Evolutionary conservation across 2,329 filamentous ascomycete species (phyloP).

Genomic region (Salinomyces thailandicus): DNA sequence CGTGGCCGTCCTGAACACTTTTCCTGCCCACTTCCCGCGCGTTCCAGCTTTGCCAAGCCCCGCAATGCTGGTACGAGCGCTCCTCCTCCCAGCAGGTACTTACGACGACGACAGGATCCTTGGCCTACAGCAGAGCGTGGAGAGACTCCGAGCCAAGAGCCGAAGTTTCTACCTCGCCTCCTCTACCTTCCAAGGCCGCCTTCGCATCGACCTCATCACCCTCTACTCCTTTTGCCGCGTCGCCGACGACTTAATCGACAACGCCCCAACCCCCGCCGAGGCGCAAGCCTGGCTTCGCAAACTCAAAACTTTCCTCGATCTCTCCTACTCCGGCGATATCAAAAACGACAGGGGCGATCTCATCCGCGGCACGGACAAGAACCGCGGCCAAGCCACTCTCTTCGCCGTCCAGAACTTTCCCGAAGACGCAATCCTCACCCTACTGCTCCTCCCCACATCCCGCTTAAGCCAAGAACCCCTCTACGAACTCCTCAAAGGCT

Average conservation of each 20-base stretch:
- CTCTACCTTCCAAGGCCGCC: conserved; percentile 54
- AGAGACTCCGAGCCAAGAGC: conserved; percentile 52
- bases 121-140: conserved; percentile 50
- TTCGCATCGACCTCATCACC: conserved; percentile 57
- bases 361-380: conserved; percentile 20
- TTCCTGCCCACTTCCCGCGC: conserved; percentile 46
- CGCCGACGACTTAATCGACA: conserved; percentile 62
- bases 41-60: conserved; percentile 42
- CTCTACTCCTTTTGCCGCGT: conserved; percentile 66
- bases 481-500: conserved; percentile 55
- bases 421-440: conserved; percentile 40
- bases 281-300: conserved; percentile 50
- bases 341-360: conserved; percentile 17
- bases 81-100: conserved; percentile 37
- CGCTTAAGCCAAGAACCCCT: conserved; percentile 50
- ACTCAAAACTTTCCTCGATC: conserved; percentile 47
- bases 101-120: conserved; percentile 50
- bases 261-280: conserved; percentile 44
- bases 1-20: conserved; percentile 53
- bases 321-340: conserved; percentile 35
- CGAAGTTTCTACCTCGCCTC: conserved; percentile 65
- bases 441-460: conserved; percentile 48
- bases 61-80: conserved; percentile 41
- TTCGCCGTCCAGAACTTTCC: conserved; percentile 46
- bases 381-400: conserved; percentile 21